Conservation (phyloP, 225 moss, liverwort and hornwort species). For the Takakia lepidozioides region DNA sequence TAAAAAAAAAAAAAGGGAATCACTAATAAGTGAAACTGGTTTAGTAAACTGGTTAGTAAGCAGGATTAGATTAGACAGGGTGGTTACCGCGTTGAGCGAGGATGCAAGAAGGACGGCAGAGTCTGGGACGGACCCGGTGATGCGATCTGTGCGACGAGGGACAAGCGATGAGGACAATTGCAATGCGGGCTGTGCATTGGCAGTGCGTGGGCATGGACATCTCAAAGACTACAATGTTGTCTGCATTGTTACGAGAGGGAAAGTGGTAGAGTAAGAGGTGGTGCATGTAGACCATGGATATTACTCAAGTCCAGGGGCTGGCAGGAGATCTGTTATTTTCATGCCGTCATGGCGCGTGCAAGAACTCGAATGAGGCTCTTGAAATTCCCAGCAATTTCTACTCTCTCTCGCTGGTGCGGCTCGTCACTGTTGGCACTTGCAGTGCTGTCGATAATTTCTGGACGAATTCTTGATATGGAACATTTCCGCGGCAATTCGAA, state of each 20-base stretch:
- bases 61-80: too few relatives aligned
- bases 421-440: constrained; percentile 34
- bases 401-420: constrained; percentile 28
- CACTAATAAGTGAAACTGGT: too few relatives aligned
- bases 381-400: constrained; percentile 34
- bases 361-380: constrained; percentile 23
- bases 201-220: neutral
- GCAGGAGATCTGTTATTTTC: neutral
- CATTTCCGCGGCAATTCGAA: constrained; percentile 7
- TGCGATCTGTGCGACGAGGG: neutral
- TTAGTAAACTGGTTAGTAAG: too few relatives aligned
- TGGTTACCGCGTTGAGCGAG: too few relatives aligned
- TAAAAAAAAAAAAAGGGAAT: too few relatives aligned
- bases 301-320: neutral
- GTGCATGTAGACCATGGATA: neutral
- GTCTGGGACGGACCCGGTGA: too few relatives aligned
- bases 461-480: constrained; percentile 34
- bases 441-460: constrained; percentile 28
- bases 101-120: too few relatives aligned
- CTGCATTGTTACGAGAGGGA: too few relatives aligned
- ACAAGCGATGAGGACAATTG: neutral
- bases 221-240: neutral
- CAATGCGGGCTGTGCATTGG: neutral
- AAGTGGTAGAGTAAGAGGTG: too few relatives aligned
- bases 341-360: constrained; percentile 22